phyloP scores from a whole-genome alignment of 208 protist species.

The Crithidia sp. region DNA sequence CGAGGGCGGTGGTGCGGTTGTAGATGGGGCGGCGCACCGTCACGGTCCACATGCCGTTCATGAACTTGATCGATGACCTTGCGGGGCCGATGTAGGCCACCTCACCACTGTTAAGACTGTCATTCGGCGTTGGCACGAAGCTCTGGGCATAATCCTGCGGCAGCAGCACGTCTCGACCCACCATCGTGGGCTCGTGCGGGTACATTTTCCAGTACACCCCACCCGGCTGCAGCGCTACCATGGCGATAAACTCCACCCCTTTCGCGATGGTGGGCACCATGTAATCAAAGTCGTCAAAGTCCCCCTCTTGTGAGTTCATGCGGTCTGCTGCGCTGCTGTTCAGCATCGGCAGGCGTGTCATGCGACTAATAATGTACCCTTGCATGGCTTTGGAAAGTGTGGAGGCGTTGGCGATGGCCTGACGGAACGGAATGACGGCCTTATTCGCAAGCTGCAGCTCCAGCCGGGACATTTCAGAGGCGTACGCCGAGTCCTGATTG shows the following conservation, averaged over 20 bases:
- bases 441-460: conserved; percentile 21
- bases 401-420: conserved; percentile 44
- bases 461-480: neutral
- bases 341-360: conserved; percentile 38
- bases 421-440: conserved; percentile 29
- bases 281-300: conserved; percentile 39
- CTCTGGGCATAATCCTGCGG: conserved; percentile 1
- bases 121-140: conserved; percentile 16
- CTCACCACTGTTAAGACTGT: conserved; percentile 32
- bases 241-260: neutral
- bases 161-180: conserved; percentile 31
- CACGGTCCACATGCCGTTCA: conserved; percentile 41
- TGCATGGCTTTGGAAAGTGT: conserved; percentile 38
- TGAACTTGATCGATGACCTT: conserved; percentile 4
- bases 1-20: conserved; percentile 25
- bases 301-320: conserved; percentile 30
- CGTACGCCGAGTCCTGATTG: conserved; percentile 11
- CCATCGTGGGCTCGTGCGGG: conserved; percentile 17
- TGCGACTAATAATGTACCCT: conserved; percentile 49
- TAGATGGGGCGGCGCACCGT: conserved; percentile 54
- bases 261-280: conserved; percentile 15
- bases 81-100: conserved; percentile 41
- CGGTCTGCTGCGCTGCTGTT: conserved; percentile 22
- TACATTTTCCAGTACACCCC: conserved; percentile 53
- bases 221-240: conserved; percentile 38